Percentiles rank a stretch among this genome's conserved stretches.
These are phyloP conservation scores for Mollisia scopiformis DNA, from an alignment of 2,329 filamentous ascomycete genomes.

Conservation along the genomic window DNA sequence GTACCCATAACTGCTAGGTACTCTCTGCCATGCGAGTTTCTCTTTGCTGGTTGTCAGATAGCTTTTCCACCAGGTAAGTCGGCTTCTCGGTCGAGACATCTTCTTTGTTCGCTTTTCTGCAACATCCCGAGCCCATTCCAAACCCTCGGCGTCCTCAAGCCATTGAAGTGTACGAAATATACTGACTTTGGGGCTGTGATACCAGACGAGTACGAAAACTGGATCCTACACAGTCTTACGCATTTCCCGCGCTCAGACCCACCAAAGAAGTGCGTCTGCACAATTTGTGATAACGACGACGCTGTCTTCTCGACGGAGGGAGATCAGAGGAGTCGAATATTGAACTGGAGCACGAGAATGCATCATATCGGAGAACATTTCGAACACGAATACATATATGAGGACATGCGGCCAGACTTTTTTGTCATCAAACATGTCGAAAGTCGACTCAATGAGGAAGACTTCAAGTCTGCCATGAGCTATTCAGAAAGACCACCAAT, in stretches of 20 bases:
- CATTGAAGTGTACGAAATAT: too few species aligned
- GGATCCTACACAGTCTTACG: conserved; percentile 49
- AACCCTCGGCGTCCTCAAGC: too few species aligned
- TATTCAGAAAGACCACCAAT: conserved; percentile 23
- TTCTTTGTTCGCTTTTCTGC: too few species aligned
- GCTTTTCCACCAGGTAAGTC: too few species aligned
- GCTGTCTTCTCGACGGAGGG: conserved; percentile 4
- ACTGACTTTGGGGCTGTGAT: conserved; percentile 43
- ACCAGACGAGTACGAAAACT: conserved; percentile 42
- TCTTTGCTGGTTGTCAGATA: conserved; percentile 38
- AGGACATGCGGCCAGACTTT: conserved; percentile 44
- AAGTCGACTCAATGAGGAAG: conserved; percentile 34
- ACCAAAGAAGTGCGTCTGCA: conserved; percentile 45
- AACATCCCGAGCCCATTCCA: too few species aligned
- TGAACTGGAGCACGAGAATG: conserved; percentile 44
- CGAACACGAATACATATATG: conserved; percentile 25
- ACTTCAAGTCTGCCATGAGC: conserved; percentile 12
- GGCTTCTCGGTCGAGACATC: too few species aligned
- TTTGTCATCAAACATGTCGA: conserved; percentile 42
- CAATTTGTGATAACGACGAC: conserved; percentile 48
- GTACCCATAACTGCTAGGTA: conserved; percentile 6
- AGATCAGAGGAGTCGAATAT: conserved; percentile 8
- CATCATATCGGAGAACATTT: conserved; percentile 50
- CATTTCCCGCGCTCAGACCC: conserved; percentile 41
- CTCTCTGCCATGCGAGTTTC: conserved; percentile 28